Evolutionary conservation across 306 rosid species (phyloP).

Genomic region (Hippophae gyantsensis): DNA sequence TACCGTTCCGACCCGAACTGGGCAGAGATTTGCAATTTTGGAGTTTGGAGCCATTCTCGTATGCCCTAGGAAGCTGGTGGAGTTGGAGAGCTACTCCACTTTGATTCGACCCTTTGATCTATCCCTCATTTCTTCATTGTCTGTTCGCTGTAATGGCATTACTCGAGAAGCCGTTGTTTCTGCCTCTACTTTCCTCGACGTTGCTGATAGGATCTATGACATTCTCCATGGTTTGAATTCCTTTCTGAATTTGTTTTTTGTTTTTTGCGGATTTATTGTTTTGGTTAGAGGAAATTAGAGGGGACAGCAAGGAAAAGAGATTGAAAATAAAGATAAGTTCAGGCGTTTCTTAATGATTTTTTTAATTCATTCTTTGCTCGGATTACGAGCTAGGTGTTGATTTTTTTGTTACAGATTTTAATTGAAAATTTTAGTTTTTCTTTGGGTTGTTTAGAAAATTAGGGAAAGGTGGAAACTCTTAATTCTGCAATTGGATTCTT

Average conservation of each 20-base stretch:
- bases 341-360: not conserved
- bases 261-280: not conserved
- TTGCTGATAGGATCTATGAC: conserved; percentile 56
- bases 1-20: conserved; percentile 61
- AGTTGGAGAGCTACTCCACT: conserved; percentile 61
- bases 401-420: no score
- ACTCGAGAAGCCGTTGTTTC: conserved; percentile 44
- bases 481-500: no score
- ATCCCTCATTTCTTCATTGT: conserved; percentile 49
- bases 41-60: conserved; percentile 90
- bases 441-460: conserved; percentile 3
- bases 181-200: conserved; percentile 56
- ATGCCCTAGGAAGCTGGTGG: conserved; percentile 74
- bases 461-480: not conserved
- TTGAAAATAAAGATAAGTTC: no score
- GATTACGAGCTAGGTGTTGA: not conserved
- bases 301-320: not conserved
- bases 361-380: not conserved
- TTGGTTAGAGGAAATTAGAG: not conserved
- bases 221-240: conserved; percentile 66
- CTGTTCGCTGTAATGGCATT: conserved; percentile 84
- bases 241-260: not conserved
- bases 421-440: not conserved
- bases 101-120: conserved; percentile 54
- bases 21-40: conserved; percentile 42